Evolutionary conservation across 2,329 filamentous ascomycete genomes (phyloP).

Genomic region (Cytospora schulzeri): DNA sequence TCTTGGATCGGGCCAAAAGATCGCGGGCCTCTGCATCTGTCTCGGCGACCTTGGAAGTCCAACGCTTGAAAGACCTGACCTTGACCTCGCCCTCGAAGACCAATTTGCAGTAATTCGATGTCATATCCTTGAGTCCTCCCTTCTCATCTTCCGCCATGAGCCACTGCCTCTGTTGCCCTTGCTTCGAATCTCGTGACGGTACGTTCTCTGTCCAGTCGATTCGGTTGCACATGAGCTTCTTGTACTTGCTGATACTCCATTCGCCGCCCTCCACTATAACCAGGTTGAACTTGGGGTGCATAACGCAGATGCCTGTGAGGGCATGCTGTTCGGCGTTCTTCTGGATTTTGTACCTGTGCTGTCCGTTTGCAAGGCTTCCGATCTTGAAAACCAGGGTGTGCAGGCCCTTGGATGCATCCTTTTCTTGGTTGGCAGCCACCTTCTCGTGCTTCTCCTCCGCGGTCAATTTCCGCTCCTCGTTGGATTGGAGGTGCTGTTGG

Average conservation of each 20-base stretch:
- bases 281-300: conserved; percentile 86
- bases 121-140: conserved; percentile 79
- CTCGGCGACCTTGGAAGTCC: conserved; percentile 89
- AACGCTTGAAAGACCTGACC: conserved; percentile 78
- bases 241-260: conserved; percentile 81
- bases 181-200: conserved; percentile 65
- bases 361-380: conserved; percentile 83
- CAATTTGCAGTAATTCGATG: conserved; percentile 77
- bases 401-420: conserved; percentile 85
- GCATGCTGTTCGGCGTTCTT: conserved; percentile 89
- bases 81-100: conserved; percentile 93
- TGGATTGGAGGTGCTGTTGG: conserved; percentile 73
- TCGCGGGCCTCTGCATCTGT: conserved; percentile 88
- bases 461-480: conserved; percentile 83
- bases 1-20: conserved; percentile 74
- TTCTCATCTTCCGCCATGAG: conserved; percentile 76
- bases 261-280: conserved; percentile 90
- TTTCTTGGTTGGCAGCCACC: conserved; percentile 77
- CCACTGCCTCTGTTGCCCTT: conserved; percentile 70
- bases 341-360: conserved; percentile 90
- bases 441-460: conserved; percentile 89
- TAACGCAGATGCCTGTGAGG: conserved; percentile 86
- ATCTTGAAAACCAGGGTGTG: conserved; percentile 88
- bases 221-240: conserved; percentile 89
- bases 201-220: conserved; percentile 94